Evolutionary conservation across 257 asterid genomes (phyloP).

Genomic region (Thymus quinquecostatus): DNA sequence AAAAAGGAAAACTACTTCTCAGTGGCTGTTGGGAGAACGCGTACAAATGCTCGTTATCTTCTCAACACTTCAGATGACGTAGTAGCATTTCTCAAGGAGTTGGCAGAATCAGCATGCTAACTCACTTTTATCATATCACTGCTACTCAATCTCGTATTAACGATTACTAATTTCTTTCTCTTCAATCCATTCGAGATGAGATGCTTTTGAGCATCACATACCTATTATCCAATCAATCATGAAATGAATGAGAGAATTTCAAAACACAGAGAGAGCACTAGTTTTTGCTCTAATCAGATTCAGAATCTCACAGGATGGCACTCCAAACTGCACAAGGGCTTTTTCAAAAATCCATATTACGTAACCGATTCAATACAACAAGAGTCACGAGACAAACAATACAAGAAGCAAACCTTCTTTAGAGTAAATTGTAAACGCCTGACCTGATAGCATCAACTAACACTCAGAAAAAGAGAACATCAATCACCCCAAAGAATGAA

Average conservation of each 20-base stretch:
- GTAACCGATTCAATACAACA: background rate
- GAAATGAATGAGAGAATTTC: background rate
- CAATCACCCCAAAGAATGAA: slow-evolving; percentile 15
- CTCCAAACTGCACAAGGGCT: background rate
- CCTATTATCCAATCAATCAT: no score
- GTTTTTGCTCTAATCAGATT: background rate
- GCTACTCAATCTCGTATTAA: no score
- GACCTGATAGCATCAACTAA: slow-evolving; percentile 10
- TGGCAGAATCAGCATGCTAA: slow-evolving; percentile 44
- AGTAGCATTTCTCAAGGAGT: slow-evolving; percentile 60
- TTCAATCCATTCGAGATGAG: no score
- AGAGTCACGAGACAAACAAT: slow-evolving; percentile 10
- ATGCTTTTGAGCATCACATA: no score
- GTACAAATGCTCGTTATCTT: slow-evolving; percentile 82
- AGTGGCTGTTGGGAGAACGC: slow-evolving; percentile 81
- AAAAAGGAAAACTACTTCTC: slow-evolving; percentile 95
- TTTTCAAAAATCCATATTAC: slow-evolving; percentile 24
- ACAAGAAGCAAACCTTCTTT: slow-evolving; percentile 12
- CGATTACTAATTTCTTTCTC: no score
- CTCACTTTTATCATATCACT: no score
- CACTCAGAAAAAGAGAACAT: background rate
- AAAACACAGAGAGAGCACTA: background rate
- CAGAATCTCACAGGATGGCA: background rate
- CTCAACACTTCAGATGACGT: slow-evolving; percentile 68
- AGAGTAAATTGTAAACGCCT: slow-evolving; percentile 5